phyloP scores from a whole-genome alignment of 1,284 basidiomycete species.

The Rhodotorula sp. region DNA sequence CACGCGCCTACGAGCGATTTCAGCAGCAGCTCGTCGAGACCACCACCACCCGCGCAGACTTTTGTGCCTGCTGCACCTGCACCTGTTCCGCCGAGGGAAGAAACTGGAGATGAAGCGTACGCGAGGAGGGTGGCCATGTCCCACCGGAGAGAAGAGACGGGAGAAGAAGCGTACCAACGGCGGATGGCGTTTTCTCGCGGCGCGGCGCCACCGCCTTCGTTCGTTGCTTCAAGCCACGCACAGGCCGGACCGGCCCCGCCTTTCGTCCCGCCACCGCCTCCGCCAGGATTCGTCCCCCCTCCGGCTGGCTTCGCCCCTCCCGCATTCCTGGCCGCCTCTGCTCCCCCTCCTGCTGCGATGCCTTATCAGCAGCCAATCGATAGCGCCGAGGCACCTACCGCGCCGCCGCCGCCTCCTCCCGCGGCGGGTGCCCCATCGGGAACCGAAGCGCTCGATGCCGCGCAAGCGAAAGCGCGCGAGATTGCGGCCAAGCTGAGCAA shows the following conservation, averaged over 20 bases:
- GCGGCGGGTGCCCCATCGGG: conserved; percentile 58
- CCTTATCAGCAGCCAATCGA: conserved; percentile 47
- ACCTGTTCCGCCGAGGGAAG: conserved; percentile 1
- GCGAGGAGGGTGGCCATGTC: conserved; percentile 48
- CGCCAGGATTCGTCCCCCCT: conserved; percentile 6
- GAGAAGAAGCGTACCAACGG: conserved; percentile 67
- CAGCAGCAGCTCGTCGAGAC: no score
- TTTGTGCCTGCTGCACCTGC: no score
- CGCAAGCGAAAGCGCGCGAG: conserved; percentile 43
- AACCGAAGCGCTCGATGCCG: conserved; percentile 46
- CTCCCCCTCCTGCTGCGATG: conserved; percentile 49
- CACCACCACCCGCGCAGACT: not conserved
- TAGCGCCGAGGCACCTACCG: not conserved
- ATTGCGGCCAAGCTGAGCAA: conserved; percentile 43
- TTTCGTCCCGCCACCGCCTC: conserved; percentile 3
- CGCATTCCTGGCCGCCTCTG: conserved; percentile 27
- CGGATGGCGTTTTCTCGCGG: conserved; percentile 59
- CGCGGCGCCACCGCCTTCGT: conserved; percentile 17
- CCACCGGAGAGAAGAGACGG: conserved; percentile 48
- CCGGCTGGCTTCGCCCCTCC: conserved; percentile 41
- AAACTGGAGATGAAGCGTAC: conserved; percentile 68
- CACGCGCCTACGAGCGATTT: conserved; percentile 42
- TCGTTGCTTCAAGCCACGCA: not conserved
- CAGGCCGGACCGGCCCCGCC: not conserved
- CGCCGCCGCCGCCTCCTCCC: conserved; percentile 60